phyloP scores from a whole-genome alignment of 2,329 filamentous ascomycete species.

The Fusarium vanettenii region DNA sequence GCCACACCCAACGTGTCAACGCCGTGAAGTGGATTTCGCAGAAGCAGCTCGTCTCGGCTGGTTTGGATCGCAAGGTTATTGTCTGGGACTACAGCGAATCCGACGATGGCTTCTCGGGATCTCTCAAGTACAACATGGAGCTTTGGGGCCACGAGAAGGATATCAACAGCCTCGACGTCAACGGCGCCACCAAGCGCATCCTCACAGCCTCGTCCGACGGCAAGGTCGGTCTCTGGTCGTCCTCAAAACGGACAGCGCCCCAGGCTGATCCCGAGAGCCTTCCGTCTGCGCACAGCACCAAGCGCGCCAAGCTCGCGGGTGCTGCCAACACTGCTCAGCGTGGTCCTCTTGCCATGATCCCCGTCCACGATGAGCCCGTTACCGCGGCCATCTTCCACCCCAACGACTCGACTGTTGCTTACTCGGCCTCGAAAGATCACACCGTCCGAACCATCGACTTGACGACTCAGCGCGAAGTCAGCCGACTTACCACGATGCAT shows the following conservation, averaged over 20 bases:
- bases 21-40: slow-evolving; percentile 85
- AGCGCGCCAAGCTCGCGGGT: slow-evolving; percentile 76
- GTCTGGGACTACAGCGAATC: slow-evolving; percentile 89
- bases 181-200: slow-evolving; percentile 79
- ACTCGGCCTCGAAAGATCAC: slow-evolving; percentile 92
- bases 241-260: slow-evolving; percentile 80
- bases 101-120: slow-evolving; percentile 67
- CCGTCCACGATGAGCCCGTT: slow-evolving; percentile 78
- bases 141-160: slow-evolving; percentile 84
- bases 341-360: slow-evolving; percentile 80
- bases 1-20: slow-evolving; percentile 82
- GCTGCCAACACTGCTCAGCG: slow-evolving; percentile 70
- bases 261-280: slow-evolving; percentile 77
- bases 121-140: slow-evolving; percentile 79
- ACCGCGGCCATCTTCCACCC: slow-evolving; percentile 88
- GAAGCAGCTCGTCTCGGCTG: slow-evolving; percentile 82
- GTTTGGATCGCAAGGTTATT: slow-evolving; percentile 85
- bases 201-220: slow-evolving; percentile 89
- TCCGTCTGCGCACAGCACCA: slow-evolving; percentile 74
- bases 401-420: slow-evolving; percentile 86
- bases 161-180: slow-evolving; percentile 80
- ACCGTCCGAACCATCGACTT: slow-evolving; percentile 92
- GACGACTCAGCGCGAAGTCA: slow-evolving; percentile 81
- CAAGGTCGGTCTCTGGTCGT: slow-evolving; percentile 88
- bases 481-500: slow-evolving; percentile 85